A percentile compares a stretch with the other conserved stretches of the same genome.
phyloP scores from a whole-genome alignment of 306 rosid genomes.

The Prunus mume region DNA sequence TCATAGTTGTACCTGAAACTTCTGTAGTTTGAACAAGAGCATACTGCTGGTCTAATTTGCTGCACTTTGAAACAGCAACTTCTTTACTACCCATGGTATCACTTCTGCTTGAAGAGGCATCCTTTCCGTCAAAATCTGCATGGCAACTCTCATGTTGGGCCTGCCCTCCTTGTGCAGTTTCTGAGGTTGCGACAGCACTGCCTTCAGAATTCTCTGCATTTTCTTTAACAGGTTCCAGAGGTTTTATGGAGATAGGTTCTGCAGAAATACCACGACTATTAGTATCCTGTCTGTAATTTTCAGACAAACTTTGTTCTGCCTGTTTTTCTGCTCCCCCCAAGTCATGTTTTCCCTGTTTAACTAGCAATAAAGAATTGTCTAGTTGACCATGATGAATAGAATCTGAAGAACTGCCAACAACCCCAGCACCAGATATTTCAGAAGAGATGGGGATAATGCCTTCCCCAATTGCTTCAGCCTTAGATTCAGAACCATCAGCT shows the following conservation, averaged over 20 bases:
- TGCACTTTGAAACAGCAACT: conserved; percentile 28
- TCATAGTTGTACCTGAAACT: conserved; percentile 32
- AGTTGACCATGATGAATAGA: conserved; percentile 22
- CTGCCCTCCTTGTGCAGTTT: conserved; percentile 26
- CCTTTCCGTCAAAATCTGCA: conserved; percentile 30
- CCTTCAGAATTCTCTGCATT: conserved; percentile 27
- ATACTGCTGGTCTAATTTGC: conserved; percentile 35
- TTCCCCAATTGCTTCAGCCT: conserved; percentile 26
- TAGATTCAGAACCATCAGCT: conserved; percentile 35
- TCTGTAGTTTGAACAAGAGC: conserved; percentile 20
- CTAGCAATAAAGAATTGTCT: conserved; percentile 30
- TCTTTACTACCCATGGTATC: conserved; percentile 32
- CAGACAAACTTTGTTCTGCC: conserved; percentile 29
- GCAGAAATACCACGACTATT: conserved; percentile 21
- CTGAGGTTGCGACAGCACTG: conserved; percentile 23
- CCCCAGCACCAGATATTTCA: conserved; percentile 39
- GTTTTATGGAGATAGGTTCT: conserved; percentile 16
- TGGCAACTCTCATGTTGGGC: conserved; percentile 35
- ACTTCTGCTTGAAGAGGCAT: conserved; percentile 34
- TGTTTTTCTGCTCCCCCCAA: conserved; percentile 25
- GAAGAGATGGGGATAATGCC: conserved; percentile 27
- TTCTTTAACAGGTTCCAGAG: conserved; percentile 26
- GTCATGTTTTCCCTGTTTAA: conserved; percentile 31
- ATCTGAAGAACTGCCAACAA: conserved; percentile 20
- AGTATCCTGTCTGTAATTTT: conserved; percentile 24